Evolutionary conservation across 306 rosid species (phyloP).

Genomic region (Canavalia gladiata): DNA sequence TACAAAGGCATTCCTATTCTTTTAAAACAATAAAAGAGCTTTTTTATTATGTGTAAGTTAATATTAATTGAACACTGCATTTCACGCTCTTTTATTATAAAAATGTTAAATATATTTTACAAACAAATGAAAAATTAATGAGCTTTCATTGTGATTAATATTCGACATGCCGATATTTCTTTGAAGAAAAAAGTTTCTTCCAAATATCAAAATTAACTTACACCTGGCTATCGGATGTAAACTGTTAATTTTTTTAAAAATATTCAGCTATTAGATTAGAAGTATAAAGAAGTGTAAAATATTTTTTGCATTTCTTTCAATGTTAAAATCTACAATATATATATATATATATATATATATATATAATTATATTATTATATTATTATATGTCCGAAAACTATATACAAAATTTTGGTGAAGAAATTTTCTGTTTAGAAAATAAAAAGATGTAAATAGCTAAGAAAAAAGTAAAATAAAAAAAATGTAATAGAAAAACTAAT

Average conservation of each 20-base stretch:
- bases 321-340: neutral
- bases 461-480: neutral
- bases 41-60: neutral
- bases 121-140: neutral
- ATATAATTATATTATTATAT: no score
- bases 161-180: no score
- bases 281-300: no score
- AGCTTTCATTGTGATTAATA: neutral
- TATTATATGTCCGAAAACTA: neutral
- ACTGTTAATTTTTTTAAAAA: no score
- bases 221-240: no score
- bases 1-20: neutral
- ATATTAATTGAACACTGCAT: neutral
- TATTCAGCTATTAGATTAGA: no score
- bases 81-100: no score
- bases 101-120: neutral
- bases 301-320: neutral
- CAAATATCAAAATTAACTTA: no score
- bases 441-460: neutral
- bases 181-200: no score
- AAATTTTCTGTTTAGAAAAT: neutral
- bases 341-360: neutral
- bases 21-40: neutral
- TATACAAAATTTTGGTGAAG: neutral
- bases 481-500: neutral